Conservation (phyloP, 140 eudicot species). For the Ambrosia hybrid region DNA sequence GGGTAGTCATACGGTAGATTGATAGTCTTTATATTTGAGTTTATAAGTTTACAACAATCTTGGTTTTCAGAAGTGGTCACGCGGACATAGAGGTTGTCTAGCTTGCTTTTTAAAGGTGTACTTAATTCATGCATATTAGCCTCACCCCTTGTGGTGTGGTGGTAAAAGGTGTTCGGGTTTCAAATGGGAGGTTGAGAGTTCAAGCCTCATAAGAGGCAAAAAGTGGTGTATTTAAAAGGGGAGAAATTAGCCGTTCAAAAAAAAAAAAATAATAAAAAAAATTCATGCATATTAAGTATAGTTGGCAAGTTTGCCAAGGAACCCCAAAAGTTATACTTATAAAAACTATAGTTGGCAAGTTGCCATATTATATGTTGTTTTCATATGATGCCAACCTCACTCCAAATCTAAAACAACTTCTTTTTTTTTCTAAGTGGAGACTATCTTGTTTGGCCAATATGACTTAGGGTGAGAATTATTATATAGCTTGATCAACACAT, state of each 20-base stretch:
- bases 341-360: constrained; percentile 30
- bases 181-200: too few relatives aligned
- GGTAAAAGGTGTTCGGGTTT: too few relatives aligned
- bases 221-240: too few relatives aligned
- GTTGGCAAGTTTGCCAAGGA: too few relatives aligned
- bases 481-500: constrained; percentile 16
- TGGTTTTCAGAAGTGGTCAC: background rate
- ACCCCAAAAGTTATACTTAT: background rate
- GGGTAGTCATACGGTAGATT: background rate
- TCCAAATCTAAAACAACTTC: constrained; percentile 17
- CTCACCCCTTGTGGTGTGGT: too few relatives aligned
- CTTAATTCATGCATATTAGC: background rate
- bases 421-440: constrained; percentile 30
- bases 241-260: too few relatives aligned
- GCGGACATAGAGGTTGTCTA: background rate
- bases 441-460: constrained; percentile 34
- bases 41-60: background rate
- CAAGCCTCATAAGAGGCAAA: too few relatives aligned
- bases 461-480: constrained; percentile 22
- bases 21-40: background rate
- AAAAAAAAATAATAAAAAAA: too few relatives aligned
- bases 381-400: constrained; percentile 34
- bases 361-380: constrained; percentile 25
- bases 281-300: background rate
- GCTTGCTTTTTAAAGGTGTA: constrained; percentile 7